Conservation (phyloP, 2,329 filamentous ascomycete genomes). For the Colletotrichum theobromicola region DNA sequence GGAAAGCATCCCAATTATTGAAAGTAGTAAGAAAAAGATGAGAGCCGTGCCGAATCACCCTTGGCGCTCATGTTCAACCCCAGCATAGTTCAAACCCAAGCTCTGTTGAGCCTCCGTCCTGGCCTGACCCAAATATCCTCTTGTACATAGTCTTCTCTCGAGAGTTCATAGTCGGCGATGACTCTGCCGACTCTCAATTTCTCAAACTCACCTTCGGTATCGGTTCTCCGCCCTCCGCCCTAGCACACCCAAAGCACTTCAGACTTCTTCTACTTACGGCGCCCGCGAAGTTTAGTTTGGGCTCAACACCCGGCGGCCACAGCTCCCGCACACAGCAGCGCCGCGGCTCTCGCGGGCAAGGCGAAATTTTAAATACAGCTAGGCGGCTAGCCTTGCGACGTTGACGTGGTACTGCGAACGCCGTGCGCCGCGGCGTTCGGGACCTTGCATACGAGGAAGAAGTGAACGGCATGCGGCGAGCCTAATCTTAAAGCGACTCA, state of each 20-base stretch:
- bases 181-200: neutral
- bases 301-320: neutral
- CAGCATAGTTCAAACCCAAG: accelerated
- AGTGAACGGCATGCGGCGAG: neutral
- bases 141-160: neutral
- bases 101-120: neutral
- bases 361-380: neutral
- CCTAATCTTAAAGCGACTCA: neutral
- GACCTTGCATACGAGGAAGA: slow-evolving; percentile 5
- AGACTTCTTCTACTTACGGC: neutral
- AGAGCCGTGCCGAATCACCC: neutral
- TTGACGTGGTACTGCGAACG: neutral
- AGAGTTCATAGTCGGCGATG: neutral
- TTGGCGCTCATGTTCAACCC: neutral
- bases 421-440: neutral
- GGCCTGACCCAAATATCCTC: neutral
- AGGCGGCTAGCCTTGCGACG: neutral
- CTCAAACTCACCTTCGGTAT: neutral
- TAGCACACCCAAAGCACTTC: neutral
- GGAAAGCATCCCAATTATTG: too few species aligned
- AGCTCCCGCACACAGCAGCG: neutral
- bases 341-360: neutral
- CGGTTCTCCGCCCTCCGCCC: neutral
- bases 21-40: too few species aligned
- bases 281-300: neutral